Conservation (phyloP, 192 early-diverging fungal genomes). For the Chytriomyces sp. region DNA sequence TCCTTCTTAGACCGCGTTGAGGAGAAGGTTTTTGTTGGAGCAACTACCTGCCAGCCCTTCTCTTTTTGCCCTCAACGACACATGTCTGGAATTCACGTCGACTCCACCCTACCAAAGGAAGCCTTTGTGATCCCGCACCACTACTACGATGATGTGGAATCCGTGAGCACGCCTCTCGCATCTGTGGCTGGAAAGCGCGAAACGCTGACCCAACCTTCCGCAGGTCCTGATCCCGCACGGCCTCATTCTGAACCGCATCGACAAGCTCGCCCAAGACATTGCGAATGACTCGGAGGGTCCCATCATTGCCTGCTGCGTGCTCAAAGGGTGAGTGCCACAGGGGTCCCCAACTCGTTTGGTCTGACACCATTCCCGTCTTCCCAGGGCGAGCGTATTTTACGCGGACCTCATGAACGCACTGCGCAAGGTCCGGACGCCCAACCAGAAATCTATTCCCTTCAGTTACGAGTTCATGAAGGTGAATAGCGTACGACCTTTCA, state of each 20-base stretch:
- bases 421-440: constrained; percentile 6
- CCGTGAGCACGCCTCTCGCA: constrained; percentile 22
- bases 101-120: constrained; percentile 10
- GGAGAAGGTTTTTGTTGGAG: no score
- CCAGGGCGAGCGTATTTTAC: constrained; percentile 55
- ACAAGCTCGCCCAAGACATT: constrained; percentile 86
- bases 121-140: constrained; percentile 85
- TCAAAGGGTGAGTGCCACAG: constrained; percentile 72
- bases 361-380: neutral
- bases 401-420: constrained; percentile 47
- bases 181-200: no score
- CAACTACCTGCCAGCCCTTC: no score
- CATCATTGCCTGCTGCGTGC: constrained; percentile 83
- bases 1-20: neutral
- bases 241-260: constrained; percentile 72
- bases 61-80: no score
- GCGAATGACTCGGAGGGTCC: constrained; percentile 73
- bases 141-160: constrained; percentile 63
- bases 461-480: no score
- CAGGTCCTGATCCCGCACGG: constrained; percentile 85
- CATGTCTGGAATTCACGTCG: constrained; percentile 17
- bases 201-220: no score
- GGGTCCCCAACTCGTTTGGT: neutral
- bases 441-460: constrained; percentile 2
- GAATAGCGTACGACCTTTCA: no score